Conservation (phyloP, 169 alveolate species). For the Cryptosporidium parvum region DNA sequence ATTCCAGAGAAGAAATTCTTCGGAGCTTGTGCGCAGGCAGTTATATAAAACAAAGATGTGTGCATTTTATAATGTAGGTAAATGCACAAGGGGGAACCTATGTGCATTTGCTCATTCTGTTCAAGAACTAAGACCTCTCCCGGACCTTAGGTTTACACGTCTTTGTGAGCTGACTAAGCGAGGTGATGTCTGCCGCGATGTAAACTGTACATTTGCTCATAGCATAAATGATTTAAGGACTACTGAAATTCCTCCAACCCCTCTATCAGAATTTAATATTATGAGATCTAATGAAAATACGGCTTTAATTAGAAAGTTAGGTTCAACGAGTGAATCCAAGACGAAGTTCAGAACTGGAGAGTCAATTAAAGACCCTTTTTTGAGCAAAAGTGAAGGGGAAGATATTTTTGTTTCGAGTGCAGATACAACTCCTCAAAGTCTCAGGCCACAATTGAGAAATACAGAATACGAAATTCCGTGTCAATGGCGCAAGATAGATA, state of each 20-base stretch:
- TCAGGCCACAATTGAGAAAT: conserved; percentile 11
- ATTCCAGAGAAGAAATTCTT: conserved; percentile 62
- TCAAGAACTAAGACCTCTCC: conserved; percentile 74
- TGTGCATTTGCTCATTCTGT: conserved; percentile 77
- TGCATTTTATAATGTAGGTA: conserved; percentile 75
- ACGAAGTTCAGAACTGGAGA: conserved; percentile 4
- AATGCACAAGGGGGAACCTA: conserved; percentile 75
- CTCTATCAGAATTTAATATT: conserved; percentile 40
- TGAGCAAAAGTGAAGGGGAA: conserved; percentile 42
- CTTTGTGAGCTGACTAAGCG: conserved; percentile 75
- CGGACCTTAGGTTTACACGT: conserved; percentile 72
- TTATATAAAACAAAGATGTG: conserved; percentile 76
- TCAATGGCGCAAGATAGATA: conserved; percentile 12
- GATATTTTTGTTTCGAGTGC: conserved; percentile 62
- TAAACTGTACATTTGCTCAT: conserved; percentile 71
- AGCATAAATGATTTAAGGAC: conserved; percentile 65
- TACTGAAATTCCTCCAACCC: conserved; percentile 72
- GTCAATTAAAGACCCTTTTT: conserved; percentile 25
- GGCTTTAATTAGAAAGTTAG: conserved; percentile 14
- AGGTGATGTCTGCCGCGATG: conserved; percentile 74
- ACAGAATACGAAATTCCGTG: not conserved
- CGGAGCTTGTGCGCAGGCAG: conserved; percentile 71
- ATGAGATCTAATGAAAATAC: conserved; percentile 27
- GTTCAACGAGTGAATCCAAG: conserved; percentile 23
- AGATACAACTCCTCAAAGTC: conserved; percentile 59